Percentiles rank a stretch among this genome's conserved stretches.
Conservation (phyloP, 768 basidiomycete species). For the Termitomyces sp. region DNA sequence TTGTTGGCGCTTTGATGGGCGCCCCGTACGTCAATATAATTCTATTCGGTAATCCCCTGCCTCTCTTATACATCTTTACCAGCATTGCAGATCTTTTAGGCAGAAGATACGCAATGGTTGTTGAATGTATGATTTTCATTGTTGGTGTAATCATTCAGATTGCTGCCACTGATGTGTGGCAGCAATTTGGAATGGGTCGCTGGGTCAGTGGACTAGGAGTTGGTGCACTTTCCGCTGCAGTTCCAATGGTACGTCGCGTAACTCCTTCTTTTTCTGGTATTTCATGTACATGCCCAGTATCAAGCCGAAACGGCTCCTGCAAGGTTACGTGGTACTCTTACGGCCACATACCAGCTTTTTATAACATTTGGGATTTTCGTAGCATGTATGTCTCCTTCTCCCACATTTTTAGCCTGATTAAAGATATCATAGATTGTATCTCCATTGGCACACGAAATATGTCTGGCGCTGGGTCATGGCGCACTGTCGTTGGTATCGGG, state of each 20-base stretch:
- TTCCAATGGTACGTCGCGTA: conserved; percentile 45
- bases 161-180: conserved; percentile 46
- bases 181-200: conserved; percentile 64
- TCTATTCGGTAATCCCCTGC: not conserved
- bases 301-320: conserved; percentile 71
- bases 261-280: conserved; percentile 1
- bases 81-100: conserved; percentile 64
- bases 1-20: conserved; percentile 56
- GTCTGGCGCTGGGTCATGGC: conserved; percentile 49
- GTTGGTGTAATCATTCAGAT: conserved; percentile 62
- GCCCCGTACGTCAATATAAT: conserved; percentile 41
- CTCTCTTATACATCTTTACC: not conserved
- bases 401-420: not conserved
- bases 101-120: conserved; percentile 59
- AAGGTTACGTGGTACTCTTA: conserved; percentile 65
- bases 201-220: conserved; percentile 64
- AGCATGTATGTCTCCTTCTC: conserved; percentile 37
- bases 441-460: conserved; percentile 60
- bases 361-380: conserved; percentile 70
- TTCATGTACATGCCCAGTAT: conserved; percentile 30
- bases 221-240: conserved; percentile 61
- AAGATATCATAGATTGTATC: conserved; percentile 43
- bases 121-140: conserved; percentile 52
- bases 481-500: conserved; percentile 55
- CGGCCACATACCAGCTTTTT: conserved; percentile 58